These are phyloP conservation scores for Tympanopsis confertula DNA, from an alignment of 2,329 filamentous ascomycete species.

Conservation along the genomic window DNA sequence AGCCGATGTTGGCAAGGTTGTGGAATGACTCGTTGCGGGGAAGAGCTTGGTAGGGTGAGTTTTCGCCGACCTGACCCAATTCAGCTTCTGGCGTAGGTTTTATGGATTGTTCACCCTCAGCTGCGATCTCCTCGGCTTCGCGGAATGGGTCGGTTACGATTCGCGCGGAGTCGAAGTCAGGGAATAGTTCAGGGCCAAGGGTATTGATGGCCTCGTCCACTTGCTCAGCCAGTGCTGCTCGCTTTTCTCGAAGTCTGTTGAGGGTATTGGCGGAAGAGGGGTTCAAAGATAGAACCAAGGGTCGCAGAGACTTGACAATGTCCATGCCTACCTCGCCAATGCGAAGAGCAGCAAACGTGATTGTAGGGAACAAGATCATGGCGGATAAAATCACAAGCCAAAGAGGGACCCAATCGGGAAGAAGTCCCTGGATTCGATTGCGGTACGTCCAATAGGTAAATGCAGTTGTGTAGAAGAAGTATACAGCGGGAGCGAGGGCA, in stretches of 20 bases:
- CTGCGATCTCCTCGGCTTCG: constrained; percentile 14
- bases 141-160: constrained; percentile 47
- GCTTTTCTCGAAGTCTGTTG: constrained; percentile 60
- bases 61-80: constrained; percentile 24
- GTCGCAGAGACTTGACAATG: constrained; percentile 86
- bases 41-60: constrained; percentile 38
- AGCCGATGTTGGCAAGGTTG: constrained; percentile 74
- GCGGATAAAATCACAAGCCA: constrained; percentile 67
- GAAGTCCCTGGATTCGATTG: constrained; percentile 71
- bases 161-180: constrained; percentile 77
- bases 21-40: constrained; percentile 89
- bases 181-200: constrained; percentile 87
- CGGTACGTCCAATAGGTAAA: constrained; percentile 68
- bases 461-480: constrained; percentile 67
- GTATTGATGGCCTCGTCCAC: constrained; percentile 91
- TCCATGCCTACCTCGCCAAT: constrained; percentile 99
- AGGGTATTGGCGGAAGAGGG: constrained; percentile 78
- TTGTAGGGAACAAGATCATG: constrained; percentile 69
- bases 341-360: constrained; percentile 85
- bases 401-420: constrained; percentile 69
- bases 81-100: constrained; percentile 17
- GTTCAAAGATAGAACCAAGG: constrained; percentile 73
- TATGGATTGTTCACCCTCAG: constrained; percentile 30
- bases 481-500: constrained; percentile 70
- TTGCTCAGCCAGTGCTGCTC: constrained; percentile 64